phyloP scores from a whole-genome alignment of 148 eudicot species.

The Arbutus unedo region DNA sequence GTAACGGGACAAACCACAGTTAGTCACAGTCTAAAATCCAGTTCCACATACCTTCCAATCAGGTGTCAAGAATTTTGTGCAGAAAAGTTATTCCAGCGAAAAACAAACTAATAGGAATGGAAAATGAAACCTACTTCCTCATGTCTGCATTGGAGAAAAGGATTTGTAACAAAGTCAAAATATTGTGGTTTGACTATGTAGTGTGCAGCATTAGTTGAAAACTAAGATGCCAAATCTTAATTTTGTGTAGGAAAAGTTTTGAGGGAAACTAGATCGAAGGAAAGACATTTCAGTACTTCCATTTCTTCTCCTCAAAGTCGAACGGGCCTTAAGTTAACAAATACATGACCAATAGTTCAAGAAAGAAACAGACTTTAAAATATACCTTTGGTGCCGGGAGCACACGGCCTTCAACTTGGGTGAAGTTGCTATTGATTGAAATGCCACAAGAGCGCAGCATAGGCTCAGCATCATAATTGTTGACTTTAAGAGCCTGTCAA shows the following conservation, averaged over 20 bases:
- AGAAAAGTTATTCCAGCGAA: background rate
- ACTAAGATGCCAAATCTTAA: background rate
- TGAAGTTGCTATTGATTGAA: constrained; percentile 55
- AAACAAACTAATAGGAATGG: background rate
- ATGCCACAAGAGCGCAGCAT: constrained; percentile 80
- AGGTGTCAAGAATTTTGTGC: background rate
- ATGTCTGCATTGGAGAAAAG: background rate
- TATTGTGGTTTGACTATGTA: background rate
- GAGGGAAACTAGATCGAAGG: background rate
- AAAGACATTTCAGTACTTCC: background rate
- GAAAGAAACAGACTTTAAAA: background rate
- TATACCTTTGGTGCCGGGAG: constrained; percentile 77
- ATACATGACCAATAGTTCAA: background rate
- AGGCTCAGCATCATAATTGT: constrained; percentile 80
- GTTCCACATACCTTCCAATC: background rate
- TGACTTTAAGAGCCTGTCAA: constrained; percentile 68
- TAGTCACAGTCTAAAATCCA: background rate
- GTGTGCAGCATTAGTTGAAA: background rate
- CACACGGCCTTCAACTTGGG: constrained; percentile 84
- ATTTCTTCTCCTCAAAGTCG: background rate
- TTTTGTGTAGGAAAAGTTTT: background rate
- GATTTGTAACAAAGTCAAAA: background rate
- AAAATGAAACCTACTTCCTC: background rate
- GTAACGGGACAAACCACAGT: background rate
- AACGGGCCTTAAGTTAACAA: background rate